Percentiles rank a stretch among this genome's conserved stretches.
Conservation (phyloP, 2,329 filamentous ascomycete genomes). For the Taxawa tesnikishii region DNA sequence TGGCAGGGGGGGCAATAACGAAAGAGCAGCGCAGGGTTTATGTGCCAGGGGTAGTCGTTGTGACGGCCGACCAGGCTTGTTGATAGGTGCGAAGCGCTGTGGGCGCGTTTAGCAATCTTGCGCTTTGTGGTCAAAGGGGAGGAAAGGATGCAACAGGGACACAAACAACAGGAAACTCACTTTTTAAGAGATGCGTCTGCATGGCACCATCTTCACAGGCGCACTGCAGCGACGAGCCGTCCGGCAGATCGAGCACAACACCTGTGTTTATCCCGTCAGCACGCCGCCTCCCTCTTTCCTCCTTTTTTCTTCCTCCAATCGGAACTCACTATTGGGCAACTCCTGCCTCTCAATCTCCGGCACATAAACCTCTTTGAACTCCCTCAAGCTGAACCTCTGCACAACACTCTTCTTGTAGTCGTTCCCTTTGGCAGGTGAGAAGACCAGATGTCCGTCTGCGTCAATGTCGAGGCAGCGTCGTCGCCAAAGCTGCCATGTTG, state of each 20-base stretch:
- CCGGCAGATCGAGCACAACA: conserved; percentile 49
- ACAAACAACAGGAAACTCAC: conserved; percentile 24
- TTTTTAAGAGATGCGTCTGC: conserved; percentile 38
- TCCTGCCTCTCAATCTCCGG: conserved; percentile 90
- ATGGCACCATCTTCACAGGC: conserved; percentile 46
- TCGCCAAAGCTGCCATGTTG: conserved; percentile 61
- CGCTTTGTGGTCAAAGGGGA: not conserved
- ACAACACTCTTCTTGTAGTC: conserved; percentile 44
- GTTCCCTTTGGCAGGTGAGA: conserved; percentile 52
- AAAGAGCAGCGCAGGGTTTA: too few species aligned
- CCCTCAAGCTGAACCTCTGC: conserved; percentile 74
- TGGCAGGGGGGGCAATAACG: too few species aligned
- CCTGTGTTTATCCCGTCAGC: not conserved
- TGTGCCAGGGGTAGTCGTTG: too few species aligned
- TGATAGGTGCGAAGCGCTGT: conserved; percentile 15
- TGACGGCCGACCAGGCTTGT: conserved; percentile 6
- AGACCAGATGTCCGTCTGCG: conserved; percentile 66
- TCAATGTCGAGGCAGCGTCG: conserved; percentile 80
- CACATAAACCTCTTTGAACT: conserved; percentile 66
- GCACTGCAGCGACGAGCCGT: conserved; percentile 47
- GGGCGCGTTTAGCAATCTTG: not conserved
- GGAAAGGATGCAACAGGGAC: too few species aligned
- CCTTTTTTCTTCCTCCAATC: too few species aligned
- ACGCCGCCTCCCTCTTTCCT: too few species aligned
- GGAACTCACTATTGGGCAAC: conserved; percentile 66